These are phyloP conservation scores for Ajuga chamaepitys DNA, from an alignment of 257 asterid species.

Conservation along the genomic window DNA sequence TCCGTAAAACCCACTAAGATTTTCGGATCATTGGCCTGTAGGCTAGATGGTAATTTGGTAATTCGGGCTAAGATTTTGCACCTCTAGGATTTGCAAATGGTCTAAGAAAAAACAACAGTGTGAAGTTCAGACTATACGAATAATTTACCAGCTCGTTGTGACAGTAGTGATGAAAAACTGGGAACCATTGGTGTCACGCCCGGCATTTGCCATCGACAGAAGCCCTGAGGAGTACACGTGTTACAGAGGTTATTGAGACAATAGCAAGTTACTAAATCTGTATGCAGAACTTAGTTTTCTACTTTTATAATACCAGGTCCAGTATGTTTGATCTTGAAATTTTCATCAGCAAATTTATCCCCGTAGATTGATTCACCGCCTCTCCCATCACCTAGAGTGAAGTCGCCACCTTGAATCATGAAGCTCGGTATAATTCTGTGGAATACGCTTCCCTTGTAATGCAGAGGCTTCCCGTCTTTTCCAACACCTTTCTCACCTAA, in stretches of 20 bases:
- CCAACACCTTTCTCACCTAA: slow-evolving; percentile 92
- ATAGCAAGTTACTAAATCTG: too few species aligned
- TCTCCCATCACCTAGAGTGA: slow-evolving; percentile 94
- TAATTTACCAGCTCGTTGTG: slow-evolving; percentile 91
- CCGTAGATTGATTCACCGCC: slow-evolving; percentile 96
- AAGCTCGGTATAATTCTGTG: slow-evolving; percentile 96
- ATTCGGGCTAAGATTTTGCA: too few species aligned
- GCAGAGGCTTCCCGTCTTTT: slow-evolving; percentile 79
- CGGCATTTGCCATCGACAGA: slow-evolving; percentile 96
- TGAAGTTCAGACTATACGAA: too few species aligned
- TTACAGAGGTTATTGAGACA: too few species aligned
- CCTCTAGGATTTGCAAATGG: too few species aligned
- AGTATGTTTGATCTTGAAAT: slow-evolving; percentile 88
- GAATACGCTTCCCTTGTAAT: slow-evolving; percentile 84
- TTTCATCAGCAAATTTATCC: slow-evolving; percentile 85
- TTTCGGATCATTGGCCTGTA: too few species aligned
- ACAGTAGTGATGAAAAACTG: slow-evolving; percentile 97
- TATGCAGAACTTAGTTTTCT: too few species aligned
- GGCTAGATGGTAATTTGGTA: too few species aligned
- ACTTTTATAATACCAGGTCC: slow-evolving; percentile 70
- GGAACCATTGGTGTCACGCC: slow-evolving; percentile 83
- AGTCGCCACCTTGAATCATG: slow-evolving; percentile 99
- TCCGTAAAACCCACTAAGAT: too few species aligned
- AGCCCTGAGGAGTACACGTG: slow-evolving; percentile 41
- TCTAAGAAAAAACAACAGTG: too few species aligned